Evolutionary conservation across 2,329 filamentous ascomycete genomes (phyloP), one percentile per base, ranked within the genome.

Genomic region (Alternaria incomplexa): DNA sequence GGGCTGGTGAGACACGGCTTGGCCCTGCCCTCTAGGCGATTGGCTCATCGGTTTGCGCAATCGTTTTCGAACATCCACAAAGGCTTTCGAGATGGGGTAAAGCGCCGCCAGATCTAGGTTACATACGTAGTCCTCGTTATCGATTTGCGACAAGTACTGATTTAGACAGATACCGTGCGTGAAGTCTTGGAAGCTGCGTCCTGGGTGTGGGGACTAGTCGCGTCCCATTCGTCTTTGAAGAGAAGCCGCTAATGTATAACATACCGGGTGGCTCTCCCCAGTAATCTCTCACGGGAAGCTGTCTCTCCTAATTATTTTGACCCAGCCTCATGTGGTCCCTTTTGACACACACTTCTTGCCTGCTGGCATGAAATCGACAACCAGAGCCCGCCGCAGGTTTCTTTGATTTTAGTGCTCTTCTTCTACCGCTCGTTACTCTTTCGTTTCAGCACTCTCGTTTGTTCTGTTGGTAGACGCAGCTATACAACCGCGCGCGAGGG

Each of bases 391-490:
- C 67, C 63, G 65, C 68, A 68, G 66, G 69, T 72, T 70, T 71
- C 65, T 71, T 69, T 66, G 56, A 59, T 61, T 59, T 60, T 72
- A 65, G 72, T 71, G 69, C 67, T 73, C 72, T 67, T 70, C 63
- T 68, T 60, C 61, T 64, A 60, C 64, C 70, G 65, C 66, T 73
- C 70, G 69, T 71, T 73, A 55, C 62, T 67, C 66, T 66, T 72
- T 69, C 64, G 70, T 74, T 75, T 74, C 71, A 66, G 68, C 64
- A 68, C 72, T 71, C 68, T 74, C 71, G 71, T 76, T 76, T 71
- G 63, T 69, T 68, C 71, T 72, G 65, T 69, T 74, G 67, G 65
- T 73, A 73, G 65, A 69, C 65, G 67, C 67, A 47, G 63, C 67
- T 66, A 61, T 67, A 63, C 69, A 67, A 69, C 69, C 70, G 67